phyloP scores from a whole-genome alignment of 2,329 filamentous ascomycete genomes.

The Phaeosphaeria sp. region DNA sequence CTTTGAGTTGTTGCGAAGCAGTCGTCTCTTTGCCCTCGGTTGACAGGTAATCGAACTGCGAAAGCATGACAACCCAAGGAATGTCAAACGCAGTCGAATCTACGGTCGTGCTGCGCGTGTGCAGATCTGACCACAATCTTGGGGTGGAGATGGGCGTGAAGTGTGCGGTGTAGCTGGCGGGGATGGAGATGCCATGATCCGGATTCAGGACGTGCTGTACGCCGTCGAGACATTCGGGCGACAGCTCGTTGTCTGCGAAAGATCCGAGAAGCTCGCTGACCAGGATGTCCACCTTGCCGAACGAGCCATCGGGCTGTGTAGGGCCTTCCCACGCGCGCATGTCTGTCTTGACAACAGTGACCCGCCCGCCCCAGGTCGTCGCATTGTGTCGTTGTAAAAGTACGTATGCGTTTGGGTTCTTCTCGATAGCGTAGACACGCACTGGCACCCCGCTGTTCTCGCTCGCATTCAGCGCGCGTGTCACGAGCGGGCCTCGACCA shows the following conservation, averaged over 20 bases:
- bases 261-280: slow-evolving; percentile 94
- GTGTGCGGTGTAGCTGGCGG: slow-evolving; percentile 90
- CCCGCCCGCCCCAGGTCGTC: slow-evolving; percentile 75
- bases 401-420: slow-evolving; percentile 97
- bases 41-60: slow-evolving; percentile 85
- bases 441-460: slow-evolving; percentile 77
- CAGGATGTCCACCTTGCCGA: slow-evolving; percentile 84
- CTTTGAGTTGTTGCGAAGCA: slow-evolving; percentile 60
- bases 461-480: slow-evolving; percentile 82
- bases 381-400: slow-evolving; percentile 87
- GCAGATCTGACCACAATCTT: slow-evolving; percentile 82
- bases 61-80: slow-evolving; percentile 93
- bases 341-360: slow-evolving; percentile 92
- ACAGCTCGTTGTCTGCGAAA: slow-evolving; percentile 96
- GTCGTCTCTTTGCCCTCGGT: slow-evolving; percentile 50
- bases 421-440: slow-evolving; percentile 91
- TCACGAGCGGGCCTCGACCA: slow-evolving; percentile 89
- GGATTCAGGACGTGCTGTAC: slow-evolving; percentile 88
- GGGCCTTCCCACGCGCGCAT: slow-evolving; percentile 97
- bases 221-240: slow-evolving; percentile 93
- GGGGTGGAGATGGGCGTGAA: slow-evolving; percentile 91
- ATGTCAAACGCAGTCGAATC: slow-evolving; percentile 83
- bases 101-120: slow-evolving; percentile 61
- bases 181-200: slow-evolving; percentile 88
- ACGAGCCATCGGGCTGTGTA: slow-evolving; percentile 57